Evolutionary conservation across 768 basidiomycete genomes (phyloP).

Genomic region (Amanita brunnescens): DNA sequence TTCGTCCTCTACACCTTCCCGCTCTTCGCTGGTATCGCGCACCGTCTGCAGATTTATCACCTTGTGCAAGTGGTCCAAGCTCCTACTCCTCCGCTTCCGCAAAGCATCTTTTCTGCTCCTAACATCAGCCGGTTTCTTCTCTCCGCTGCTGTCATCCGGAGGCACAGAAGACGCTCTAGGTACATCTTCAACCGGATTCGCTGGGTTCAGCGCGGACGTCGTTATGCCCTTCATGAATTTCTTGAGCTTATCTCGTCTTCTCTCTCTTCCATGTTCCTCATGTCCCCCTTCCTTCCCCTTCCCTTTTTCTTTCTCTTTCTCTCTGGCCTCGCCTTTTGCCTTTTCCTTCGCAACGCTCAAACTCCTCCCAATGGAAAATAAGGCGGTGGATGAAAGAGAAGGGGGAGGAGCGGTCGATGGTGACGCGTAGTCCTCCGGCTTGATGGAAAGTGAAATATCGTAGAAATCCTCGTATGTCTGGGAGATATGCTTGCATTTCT

Average conservation of each 20-base stretch:
- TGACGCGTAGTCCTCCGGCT: constrained; percentile 61
- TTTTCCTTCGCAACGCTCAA: not conserved
- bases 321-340: not conserved
- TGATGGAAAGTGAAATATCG: constrained; percentile 87
- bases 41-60: not conserved
- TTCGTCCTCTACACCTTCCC: not conserved
- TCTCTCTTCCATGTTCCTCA: constrained; percentile 28
- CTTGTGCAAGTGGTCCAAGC: not conserved
- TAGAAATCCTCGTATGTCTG: constrained; percentile 91
- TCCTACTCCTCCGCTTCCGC: not conserved
- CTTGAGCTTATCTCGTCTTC: constrained; percentile 73
- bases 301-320: constrained; percentile 1
- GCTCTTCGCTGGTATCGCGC: not conserved
- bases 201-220: constrained; percentile 16
- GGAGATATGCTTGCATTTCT: constrained; percentile 88
- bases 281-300: constrained; percentile 12
- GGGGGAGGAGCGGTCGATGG: not conserved
- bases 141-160: constrained; percentile 23
- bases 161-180: constrained; percentile 57
- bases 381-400: not conserved
- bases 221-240: constrained; percentile 61
- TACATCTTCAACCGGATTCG: constrained; percentile 17
- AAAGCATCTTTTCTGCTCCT: not conserved
- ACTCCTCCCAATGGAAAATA: not conserved
- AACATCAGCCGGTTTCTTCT: constrained; percentile 19